Evolutionary conservation across 2,329 filamentous ascomycete genomes (phyloP).

Genomic region (Fusarium mundagurra): DNA sequence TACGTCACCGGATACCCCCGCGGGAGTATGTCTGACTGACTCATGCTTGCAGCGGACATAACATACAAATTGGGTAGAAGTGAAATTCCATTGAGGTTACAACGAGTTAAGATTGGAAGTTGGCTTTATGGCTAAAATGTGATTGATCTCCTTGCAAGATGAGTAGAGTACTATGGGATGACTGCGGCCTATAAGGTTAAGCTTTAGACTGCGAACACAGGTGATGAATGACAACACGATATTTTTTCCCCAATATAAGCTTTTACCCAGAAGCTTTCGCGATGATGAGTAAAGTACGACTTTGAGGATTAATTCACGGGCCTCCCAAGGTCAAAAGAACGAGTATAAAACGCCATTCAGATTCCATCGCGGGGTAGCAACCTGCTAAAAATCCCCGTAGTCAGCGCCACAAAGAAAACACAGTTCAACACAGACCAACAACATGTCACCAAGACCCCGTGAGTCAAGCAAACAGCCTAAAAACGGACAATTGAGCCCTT

Average conservation of each 20-base stretch:
- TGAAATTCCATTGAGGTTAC: background rate
- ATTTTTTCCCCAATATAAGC: too few relatives aligned
- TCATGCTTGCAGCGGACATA: background rate
- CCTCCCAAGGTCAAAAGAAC: too few relatives aligned
- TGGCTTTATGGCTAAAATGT: rapidly evolving
- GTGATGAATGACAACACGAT: too few relatives aligned
- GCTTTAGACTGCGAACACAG: too few relatives aligned
- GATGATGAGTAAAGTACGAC: rapidly evolving
- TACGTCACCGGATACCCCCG: background rate
- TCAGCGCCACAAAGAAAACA: too few relatives aligned
- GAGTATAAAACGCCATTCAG: too few relatives aligned
- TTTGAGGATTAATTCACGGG: too few relatives aligned
- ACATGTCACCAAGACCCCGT: background rate
- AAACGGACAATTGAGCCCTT: background rate
- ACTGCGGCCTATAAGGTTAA: too few relatives aligned
- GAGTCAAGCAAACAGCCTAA: background rate
- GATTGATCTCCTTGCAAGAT: background rate
- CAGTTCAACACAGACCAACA: background rate
- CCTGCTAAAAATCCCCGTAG: background rate
- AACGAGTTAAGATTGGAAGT: background rate
- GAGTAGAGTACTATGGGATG: rapidly evolving
- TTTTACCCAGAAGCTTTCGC: too few relatives aligned
- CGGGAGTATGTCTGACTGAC: background rate
- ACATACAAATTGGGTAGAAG: background rate
- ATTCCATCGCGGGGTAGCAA: background rate